Evolutionary conservation across 768 basidiomycete species (phyloP).

Genomic region (Macrolepiota fuliginosa): DNA sequence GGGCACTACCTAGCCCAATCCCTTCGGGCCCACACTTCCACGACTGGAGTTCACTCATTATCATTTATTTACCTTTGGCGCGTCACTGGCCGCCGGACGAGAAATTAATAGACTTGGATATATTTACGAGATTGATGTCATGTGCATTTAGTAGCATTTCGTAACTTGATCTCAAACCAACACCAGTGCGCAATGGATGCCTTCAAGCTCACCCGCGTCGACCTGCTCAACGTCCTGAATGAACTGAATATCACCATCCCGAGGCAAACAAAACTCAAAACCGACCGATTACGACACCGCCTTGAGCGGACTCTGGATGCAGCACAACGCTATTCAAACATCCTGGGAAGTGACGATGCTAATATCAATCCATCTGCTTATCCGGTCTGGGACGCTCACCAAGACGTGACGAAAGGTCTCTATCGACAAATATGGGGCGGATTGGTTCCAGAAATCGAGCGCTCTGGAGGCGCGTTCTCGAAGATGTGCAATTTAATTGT

Average conservation of each 20-base stretch:
- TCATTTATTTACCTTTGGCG: no score
- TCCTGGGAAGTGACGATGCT: constrained; percentile 16
- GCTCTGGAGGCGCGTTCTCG: constrained; percentile 20
- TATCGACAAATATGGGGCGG: constrained; percentile 11
- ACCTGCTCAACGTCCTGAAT: no score
- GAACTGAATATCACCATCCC: not conserved
- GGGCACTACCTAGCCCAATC: no score
- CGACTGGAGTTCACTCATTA: no score
- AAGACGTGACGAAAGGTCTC: constrained; percentile 16
- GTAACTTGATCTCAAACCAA: not conserved
- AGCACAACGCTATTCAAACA: constrained; percentile 21
- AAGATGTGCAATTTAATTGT: no score
- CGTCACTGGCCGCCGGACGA: no score
- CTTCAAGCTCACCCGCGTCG: not conserved
- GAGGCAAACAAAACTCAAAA: constrained; percentile 9
- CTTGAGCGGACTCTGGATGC: constrained; percentile 23
- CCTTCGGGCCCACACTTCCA: no score
- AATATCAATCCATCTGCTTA: constrained; percentile 13
- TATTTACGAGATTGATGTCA: no score
- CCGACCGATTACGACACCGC: constrained; percentile 23
- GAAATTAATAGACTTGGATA: no score
- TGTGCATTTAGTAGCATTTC: no score
- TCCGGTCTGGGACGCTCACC: constrained; percentile 13
- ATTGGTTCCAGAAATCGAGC: constrained; percentile 11
- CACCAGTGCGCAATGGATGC: not conserved